phyloP scores from a whole-genome alignment of 495 filamentous ascomycete genomes.

The Immersiella caudata region DNA sequence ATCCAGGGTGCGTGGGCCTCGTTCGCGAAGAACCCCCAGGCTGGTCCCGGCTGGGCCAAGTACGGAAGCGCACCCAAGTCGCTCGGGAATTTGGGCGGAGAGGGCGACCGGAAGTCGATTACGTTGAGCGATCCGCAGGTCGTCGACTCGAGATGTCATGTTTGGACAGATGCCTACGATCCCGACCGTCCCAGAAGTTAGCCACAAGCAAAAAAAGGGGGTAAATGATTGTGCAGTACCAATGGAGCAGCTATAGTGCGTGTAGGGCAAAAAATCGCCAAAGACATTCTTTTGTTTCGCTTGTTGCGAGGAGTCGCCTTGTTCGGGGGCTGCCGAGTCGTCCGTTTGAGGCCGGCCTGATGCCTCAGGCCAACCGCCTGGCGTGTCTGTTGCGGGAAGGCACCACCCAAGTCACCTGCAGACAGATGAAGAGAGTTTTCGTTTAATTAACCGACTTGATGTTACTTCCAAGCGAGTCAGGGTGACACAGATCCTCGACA shows the following conservation, averaged over 20 bases:
- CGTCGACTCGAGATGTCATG: conserved; percentile 14
- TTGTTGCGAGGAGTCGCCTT: too few relatives aligned
- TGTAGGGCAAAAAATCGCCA: too few relatives aligned
- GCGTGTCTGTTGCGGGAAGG: neutral
- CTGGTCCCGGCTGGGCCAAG: conserved; percentile 13
- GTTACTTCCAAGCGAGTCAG: neutral
- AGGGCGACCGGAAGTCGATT: conserved; percentile 5
- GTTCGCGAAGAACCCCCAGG: conserved; percentile 10
- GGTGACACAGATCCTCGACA: neutral
- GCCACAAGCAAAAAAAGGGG: neutral
- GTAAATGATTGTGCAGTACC: too few relatives aligned
- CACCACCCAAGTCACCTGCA: neutral
- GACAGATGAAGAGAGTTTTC: neutral
- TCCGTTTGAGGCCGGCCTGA: too few relatives aligned
- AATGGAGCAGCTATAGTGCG: too few relatives aligned
- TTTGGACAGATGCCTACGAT: conserved; percentile 18
- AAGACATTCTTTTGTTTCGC: too few relatives aligned
- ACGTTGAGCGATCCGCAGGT: conserved; percentile 17
- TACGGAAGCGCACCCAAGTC: conserved; percentile 12
- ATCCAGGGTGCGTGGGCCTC: conserved; percentile 14
- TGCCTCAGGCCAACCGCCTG: too few relatives aligned
- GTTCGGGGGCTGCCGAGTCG: too few relatives aligned
- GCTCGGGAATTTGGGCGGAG: conserved; percentile 11
- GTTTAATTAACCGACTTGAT: neutral
- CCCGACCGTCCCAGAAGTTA: conserved; percentile 6